Evolutionary conservation across 225 moss, liverwort and hornwort genomes (phyloP).

Genomic region (Anthoceros angustus): DNA sequence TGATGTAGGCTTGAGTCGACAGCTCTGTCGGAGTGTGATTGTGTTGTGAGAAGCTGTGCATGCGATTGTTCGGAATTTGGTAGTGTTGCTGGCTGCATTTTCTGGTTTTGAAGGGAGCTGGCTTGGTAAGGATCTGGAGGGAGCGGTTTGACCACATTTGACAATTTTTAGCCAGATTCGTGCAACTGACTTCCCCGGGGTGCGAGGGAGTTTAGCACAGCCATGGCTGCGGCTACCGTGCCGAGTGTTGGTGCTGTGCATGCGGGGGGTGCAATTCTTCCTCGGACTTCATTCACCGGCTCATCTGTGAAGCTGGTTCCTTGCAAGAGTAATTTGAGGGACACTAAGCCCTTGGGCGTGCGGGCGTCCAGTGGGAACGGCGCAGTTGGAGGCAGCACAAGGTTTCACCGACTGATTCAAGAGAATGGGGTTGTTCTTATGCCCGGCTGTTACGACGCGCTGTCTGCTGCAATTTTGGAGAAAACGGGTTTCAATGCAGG

Average conservation of each 20-base stretch:
- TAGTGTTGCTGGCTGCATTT: too few relatives aligned
- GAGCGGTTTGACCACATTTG: too few relatives aligned
- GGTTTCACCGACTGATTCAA: slow-evolving; percentile 6
- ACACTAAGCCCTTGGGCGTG: neutral
- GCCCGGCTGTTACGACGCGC: slow-evolving; percentile 15
- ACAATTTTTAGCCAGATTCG: too few relatives aligned
- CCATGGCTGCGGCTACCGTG: neutral
- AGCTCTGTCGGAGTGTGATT: too few relatives aligned
- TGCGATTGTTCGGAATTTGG: too few relatives aligned
- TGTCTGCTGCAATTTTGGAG: slow-evolving; percentile 15
- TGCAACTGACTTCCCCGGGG: too few relatives aligned
- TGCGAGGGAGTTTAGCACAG: too few relatives aligned
- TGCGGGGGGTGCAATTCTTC: neutral
- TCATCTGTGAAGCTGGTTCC: neutral
- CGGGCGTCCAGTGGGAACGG: neutral
- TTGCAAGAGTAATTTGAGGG: neutral
- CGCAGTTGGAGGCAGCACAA: neutral
- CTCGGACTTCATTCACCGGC: neutral
- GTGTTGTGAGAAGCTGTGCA: too few relatives aligned
- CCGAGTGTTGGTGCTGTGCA: neutral
- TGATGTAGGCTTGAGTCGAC: too few relatives aligned
- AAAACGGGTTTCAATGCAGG: slow-evolving; percentile 12
- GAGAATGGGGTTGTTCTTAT: slow-evolving; percentile 12
- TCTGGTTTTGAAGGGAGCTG: too few relatives aligned
- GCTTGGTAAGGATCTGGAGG: too few relatives aligned